phyloP scores from a whole-genome alignment of 306 rosid species.

The Cajanus cajan region DNA sequence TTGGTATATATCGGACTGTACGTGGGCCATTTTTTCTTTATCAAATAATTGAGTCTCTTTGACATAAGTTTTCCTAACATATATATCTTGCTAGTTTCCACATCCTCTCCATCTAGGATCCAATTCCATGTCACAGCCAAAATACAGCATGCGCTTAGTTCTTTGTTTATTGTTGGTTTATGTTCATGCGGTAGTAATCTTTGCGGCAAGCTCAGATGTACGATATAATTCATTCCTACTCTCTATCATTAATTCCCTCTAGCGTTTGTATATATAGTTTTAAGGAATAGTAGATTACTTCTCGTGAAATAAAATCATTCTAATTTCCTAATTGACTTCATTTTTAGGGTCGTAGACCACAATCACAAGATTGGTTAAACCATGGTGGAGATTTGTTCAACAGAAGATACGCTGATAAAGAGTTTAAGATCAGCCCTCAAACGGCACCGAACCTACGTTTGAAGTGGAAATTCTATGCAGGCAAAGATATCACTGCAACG shows the following conservation, averaged over 20 bases:
- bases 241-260: neutral
- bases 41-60: neutral
- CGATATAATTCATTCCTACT: neutral
- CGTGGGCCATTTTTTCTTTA: no score
- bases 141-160: neutral
- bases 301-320: neutral
- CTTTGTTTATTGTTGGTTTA: neutral
- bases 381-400: conserved; percentile 67
- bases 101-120: neutral
- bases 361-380: conserved; percentile 52
- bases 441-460: conserved; percentile 36
- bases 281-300: neutral
- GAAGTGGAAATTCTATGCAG: conserved; percentile 60
- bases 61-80: neutral
- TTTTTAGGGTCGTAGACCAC: neutral
- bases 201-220: neutral
- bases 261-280: neutral
- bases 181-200: neutral
- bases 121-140: no score
- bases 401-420: conserved; percentile 56
- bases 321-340: neutral
- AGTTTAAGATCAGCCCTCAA: conserved; percentile 50
- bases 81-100: neutral
- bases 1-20: no score
- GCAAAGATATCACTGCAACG: conserved; percentile 57